These are phyloP conservation scores for Marsdenia floribunda DNA, from an alignment of 257 asterid species.

Conservation along the genomic window DNA sequence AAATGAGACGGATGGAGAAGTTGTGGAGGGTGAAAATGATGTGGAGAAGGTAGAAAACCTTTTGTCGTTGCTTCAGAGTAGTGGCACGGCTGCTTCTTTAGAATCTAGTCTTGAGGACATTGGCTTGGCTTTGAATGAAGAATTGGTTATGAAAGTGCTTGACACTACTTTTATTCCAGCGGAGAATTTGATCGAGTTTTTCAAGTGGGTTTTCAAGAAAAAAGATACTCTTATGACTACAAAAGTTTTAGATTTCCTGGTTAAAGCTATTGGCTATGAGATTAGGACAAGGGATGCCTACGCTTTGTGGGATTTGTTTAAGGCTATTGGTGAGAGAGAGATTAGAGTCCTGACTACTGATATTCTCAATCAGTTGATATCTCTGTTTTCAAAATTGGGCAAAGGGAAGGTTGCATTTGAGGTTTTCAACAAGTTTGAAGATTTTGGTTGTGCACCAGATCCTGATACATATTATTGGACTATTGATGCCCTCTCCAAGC, in stretches of 20 bases:
- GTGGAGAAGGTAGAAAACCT: slow-evolving; percentile 52
- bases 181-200: slow-evolving; percentile 59
- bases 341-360: slow-evolving; percentile 43
- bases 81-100: slow-evolving; percentile 42
- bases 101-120: slow-evolving; percentile 43
- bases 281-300: slow-evolving; percentile 40
- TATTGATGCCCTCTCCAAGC: slow-evolving; percentile 67
- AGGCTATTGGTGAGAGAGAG: slow-evolving; percentile 49
- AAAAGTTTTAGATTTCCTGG: slow-evolving; percentile 39
- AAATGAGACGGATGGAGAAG: not conserved
- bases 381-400: slow-evolving; percentile 55
- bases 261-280: slow-evolving; percentile 36
- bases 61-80: slow-evolving; percentile 70
- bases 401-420: slow-evolving; percentile 79
- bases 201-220: slow-evolving; percentile 51
- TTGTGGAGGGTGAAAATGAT: slow-evolving; percentile 15
- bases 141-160: slow-evolving; percentile 51
- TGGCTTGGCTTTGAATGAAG: slow-evolving; percentile 50
- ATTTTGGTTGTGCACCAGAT: slow-evolving; percentile 50
- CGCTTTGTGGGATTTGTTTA: slow-evolving; percentile 71
- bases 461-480: slow-evolving; percentile 64
- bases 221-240: slow-evolving; percentile 34
- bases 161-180: slow-evolving; percentile 50
- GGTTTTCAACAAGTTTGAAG: slow-evolving; percentile 70
- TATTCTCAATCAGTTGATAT: slow-evolving; percentile 51